Percentiles rank a stretch among this genome's conserved stretches.
Conservation (phyloP, 2,329 filamentous ascomycete species). For the Helotiales sp. region DNA sequence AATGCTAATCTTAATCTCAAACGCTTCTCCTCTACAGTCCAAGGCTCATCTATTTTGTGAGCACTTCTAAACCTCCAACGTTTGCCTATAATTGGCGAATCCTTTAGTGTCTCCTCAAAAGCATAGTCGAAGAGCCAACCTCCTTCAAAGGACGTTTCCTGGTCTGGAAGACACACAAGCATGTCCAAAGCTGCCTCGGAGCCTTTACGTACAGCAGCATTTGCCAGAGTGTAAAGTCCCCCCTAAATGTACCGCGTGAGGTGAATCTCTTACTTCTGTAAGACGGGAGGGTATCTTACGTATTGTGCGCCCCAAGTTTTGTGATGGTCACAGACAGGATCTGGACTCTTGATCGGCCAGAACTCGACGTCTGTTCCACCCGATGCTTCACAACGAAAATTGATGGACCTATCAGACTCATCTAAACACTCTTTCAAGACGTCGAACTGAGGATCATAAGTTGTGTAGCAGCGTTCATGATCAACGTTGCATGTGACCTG, state of each 20-base stretch:
- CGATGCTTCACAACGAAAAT: background rate
- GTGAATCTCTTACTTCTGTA: background rate
- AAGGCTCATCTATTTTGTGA: background rate
- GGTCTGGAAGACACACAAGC: background rate
- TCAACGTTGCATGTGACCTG: background rate
- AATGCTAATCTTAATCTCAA: background rate
- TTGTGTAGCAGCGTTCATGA: background rate
- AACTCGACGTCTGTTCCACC: background rate
- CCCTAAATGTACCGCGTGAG: too few relatives aligned
- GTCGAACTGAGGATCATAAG: background rate
- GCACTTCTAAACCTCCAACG: background rate
- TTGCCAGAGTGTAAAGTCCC: background rate
- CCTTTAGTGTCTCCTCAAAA: background rate
- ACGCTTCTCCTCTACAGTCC: background rate
- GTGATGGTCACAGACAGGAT: background rate
- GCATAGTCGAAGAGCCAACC: background rate
- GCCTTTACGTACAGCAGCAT: background rate
- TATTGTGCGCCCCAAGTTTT: slow-evolving; percentile 11
- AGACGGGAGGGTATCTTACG: background rate
- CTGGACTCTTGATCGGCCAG: slow-evolving; percentile 6
- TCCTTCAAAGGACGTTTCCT: background rate
- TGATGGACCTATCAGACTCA: background rate
- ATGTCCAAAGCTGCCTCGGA: background rate
- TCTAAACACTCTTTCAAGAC: background rate
- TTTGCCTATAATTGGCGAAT: background rate